These are phyloP conservation scores for Poronia punctata DNA, from an alignment of 495 filamentous ascomycete species.

Conservation along the genomic window DNA sequence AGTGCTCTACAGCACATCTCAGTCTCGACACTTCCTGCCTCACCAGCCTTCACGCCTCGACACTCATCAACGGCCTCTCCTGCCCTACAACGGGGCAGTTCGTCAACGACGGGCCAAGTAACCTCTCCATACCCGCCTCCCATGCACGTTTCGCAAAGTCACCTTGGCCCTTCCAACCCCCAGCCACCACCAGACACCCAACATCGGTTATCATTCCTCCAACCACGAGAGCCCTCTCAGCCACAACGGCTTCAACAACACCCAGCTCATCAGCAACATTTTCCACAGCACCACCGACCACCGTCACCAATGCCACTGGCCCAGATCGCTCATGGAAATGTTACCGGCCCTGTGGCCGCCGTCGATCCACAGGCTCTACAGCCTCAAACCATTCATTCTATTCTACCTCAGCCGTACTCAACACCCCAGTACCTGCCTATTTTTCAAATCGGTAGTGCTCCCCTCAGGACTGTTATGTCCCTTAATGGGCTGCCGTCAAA, in stretches of 20 bases:
- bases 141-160: constrained; percentile 5
- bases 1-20: neutral
- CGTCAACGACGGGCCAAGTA: neutral
- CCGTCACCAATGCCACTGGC: too few species aligned
- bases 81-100: neutral
- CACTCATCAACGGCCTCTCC: constrained; percentile 5
- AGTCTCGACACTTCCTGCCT: neutral
- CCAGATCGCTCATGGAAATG: too few species aligned
- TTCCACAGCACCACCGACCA: constrained; percentile 7
- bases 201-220: neutral
- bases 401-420: too few species aligned
- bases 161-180: neutral
- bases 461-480: too few species aligned
- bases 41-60: constrained; percentile 4
- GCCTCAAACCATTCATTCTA: too few species aligned
- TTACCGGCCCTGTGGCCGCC: too few species aligned
- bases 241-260: constrained; percentile 5
- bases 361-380: too few species aligned
- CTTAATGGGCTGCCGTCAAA: too few species aligned
- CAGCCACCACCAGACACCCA: neutral
- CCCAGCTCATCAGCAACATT: neutral
- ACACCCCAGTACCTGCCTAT: too few species aligned
- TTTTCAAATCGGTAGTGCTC: too few species aligned
- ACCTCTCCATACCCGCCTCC: constrained; percentile 1
- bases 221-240: constrained; percentile 8